Base-by-base conservation (phyloP, 2,329 filamentous ascomycete species). In the Trichoderma sp. region DNA sequence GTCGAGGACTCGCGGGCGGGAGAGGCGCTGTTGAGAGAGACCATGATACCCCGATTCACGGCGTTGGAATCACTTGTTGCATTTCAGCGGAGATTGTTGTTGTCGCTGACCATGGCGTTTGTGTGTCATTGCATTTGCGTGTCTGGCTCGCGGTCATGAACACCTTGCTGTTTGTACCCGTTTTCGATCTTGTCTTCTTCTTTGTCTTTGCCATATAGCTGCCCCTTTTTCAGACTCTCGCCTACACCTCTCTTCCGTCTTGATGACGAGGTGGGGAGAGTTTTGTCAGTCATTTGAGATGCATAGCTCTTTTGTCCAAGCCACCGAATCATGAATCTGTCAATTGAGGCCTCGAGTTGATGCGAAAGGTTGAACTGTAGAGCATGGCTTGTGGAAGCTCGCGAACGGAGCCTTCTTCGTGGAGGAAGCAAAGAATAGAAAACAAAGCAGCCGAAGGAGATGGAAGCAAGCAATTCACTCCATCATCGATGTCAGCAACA, bases 31-130 rank as follows among this genome's bases (percentile, higher is more conserved):
- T 64, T 64, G 52, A 58, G 56, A 68, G 50, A 60, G 60, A 65
- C 64, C 59, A 64, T 68, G 69, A 72, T 72, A 71, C 69, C 69
- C 70, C 44, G 68, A 67, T 66, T 66, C 57, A 51, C 55, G 70
- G 69, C 68, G 68, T 71, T 70, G 65, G 62, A 52, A 51, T 55
- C 64, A 48, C 21, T 62, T 48, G 34, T 63, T 66, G 63, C 67
- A 62, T 66, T 67, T 65, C 43, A 67, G 56, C 63, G 56, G 65
- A 54, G 65, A 50, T 54, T 62, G 48, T 54, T 56, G 47, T 66
- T 56, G 47, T 66, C 58, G 58, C 63, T 66, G 47, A 41, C 59
- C 47, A 65, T 51, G 56, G 62, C 62, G 62, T 63, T 64, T 9
- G 34, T 39, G 54, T 64, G 52, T 58, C 58, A 30, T 64, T 64